Base-by-base conservation (phyloP, 257 asterid genomes). In the Craterostigma plantagineum region DNA sequence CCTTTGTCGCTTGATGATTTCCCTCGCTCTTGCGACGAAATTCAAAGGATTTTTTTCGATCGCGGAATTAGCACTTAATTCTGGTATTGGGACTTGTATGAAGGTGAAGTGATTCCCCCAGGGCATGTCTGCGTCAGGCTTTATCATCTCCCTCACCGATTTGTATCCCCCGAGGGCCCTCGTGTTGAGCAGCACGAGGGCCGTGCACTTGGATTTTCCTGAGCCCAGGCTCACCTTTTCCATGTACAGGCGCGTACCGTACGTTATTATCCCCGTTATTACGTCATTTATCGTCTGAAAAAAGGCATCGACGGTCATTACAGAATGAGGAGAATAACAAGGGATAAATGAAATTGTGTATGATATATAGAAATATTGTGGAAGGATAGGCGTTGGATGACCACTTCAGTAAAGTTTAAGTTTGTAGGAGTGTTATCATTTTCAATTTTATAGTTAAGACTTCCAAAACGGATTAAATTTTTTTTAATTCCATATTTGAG, bases 61-160 rank as follows among this genome's bases (percentile, higher is more conserved):
- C 3, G 52, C 33, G 34, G 61, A 48, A 0, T 45, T 30, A 0
- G 7, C 38, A 0, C 47, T 18, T 13, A 78, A 34, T 23, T 75
- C 58, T 0, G 94, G 84, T 0, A 81, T 0, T 0, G 70, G 14
- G 41, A 78, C 57, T 1, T 60, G 81, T 43, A 78, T 43, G 48
- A 81, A 75, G 7, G 82, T 70, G n/a, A 78, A 63, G 3, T 61
- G 77, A 43, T 81, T 81, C 6, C 92, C 92, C 90, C 90, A 81
- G 0, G 81, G 73, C 57, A 42, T 61, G 12, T 70, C 51, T 1
- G 92, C 48, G 18, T 65, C 54, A 0, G 84, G 81, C 42, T 68
- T 69, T 14, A 66, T 38, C 90, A 81, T 78, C 40, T 78, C 94
- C 1, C 42, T 56, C 0, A 81, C 71, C 12, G 92, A 68, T 33